Conservation (phyloP, 352 stramenopile genomes). For the Pythium aristosporum region DNA sequence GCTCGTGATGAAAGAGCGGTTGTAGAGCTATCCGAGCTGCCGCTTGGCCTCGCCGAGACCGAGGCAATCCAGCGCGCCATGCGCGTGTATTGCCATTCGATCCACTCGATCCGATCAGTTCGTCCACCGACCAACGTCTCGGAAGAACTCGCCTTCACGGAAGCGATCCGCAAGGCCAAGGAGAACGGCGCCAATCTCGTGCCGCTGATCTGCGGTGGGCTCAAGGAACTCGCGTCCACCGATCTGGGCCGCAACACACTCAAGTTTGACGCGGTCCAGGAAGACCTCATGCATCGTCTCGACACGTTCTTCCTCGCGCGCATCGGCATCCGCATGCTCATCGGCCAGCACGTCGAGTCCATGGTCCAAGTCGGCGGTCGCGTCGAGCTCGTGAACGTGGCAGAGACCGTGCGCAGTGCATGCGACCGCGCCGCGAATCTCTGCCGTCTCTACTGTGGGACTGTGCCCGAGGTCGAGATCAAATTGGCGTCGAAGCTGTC, state of each 20-base stretch:
- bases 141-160: constrained; percentile 67
- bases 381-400: constrained; percentile 70
- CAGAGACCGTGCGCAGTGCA: constrained; percentile 60
- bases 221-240: constrained; percentile 65
- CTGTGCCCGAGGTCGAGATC: constrained; percentile 60
- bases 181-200: constrained; percentile 65
- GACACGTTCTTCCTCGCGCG: constrained; percentile 98
- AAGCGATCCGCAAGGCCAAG: constrained; percentile 54
- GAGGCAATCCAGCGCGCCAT: constrained; percentile 61
- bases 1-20: constrained; percentile 39
- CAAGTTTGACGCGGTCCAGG: constrained; percentile 58
- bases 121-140: constrained; percentile 39
- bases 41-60: constrained; percentile 62
- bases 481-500: constrained; percentile 41
- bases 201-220: constrained; percentile 72
- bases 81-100: constrained; percentile 56
- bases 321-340: constrained; percentile 99
- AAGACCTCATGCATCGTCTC: constrained; percentile 81
- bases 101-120: constrained; percentile 45
- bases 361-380: constrained; percentile 56
- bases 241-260: constrained; percentile 63
- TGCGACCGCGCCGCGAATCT: constrained; percentile 52
- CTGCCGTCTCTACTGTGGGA: constrained; percentile 56
- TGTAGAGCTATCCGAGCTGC: constrained; percentile 72
- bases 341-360: constrained; percentile 89